phyloP scores from a whole-genome alignment of 1,139 yeast genomes.

The Geotrichum phurueaensis region DNA sequence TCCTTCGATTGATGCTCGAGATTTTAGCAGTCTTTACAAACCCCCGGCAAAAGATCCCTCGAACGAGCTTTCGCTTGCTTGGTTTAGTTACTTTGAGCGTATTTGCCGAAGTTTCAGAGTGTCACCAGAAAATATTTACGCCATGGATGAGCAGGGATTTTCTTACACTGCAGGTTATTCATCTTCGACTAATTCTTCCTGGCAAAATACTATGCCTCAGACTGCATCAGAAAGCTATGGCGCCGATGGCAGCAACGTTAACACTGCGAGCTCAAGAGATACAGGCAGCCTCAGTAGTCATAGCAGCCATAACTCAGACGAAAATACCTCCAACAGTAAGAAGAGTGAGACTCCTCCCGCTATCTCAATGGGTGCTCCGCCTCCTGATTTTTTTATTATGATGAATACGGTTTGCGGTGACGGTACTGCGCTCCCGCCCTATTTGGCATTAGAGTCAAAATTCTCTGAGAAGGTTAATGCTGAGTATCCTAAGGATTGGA shows the following conservation, averaged over 20 bases:
- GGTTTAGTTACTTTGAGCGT: slow-evolving; percentile 14
- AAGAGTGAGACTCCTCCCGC: slow-evolving; percentile 10
- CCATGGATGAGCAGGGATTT: slow-evolving; percentile 16
- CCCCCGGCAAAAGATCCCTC: slow-evolving; percentile 6
- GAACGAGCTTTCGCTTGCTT: slow-evolving; percentile 9
- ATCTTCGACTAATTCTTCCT: not conserved
- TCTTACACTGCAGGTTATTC: slow-evolving; percentile 7
- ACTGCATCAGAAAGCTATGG: not conserved
- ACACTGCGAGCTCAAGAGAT: not conserved
- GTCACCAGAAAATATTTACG: slow-evolving; percentile 14
- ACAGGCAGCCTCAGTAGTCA: slow-evolving; percentile 1
- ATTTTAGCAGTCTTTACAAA: slow-evolving; percentile 14
- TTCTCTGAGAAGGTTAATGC: slow-evolving; percentile 10
- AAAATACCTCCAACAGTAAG: not conserved
- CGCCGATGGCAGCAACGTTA: slow-evolving; percentile 2
- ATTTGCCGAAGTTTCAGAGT: slow-evolving; percentile 11
- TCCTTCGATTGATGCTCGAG: slow-evolving; percentile 18
- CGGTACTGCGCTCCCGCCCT: slow-evolving; percentile 13
- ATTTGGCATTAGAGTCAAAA: slow-evolving; percentile 4
- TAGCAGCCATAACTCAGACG: slow-evolving; percentile 2
- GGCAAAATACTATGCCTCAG: not conserved
- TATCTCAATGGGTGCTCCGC: slow-evolving; percentile 11
- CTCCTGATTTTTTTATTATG: slow-evolving; percentile 6
- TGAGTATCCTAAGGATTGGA: slow-evolving; percentile 7
- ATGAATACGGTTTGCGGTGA: slow-evolving; percentile 15